A percentile compares a stretch with the other conserved stretches of the same genome.
Conservation (phyloP, 441 rosid species). For the Breynia disticha region DNA sequence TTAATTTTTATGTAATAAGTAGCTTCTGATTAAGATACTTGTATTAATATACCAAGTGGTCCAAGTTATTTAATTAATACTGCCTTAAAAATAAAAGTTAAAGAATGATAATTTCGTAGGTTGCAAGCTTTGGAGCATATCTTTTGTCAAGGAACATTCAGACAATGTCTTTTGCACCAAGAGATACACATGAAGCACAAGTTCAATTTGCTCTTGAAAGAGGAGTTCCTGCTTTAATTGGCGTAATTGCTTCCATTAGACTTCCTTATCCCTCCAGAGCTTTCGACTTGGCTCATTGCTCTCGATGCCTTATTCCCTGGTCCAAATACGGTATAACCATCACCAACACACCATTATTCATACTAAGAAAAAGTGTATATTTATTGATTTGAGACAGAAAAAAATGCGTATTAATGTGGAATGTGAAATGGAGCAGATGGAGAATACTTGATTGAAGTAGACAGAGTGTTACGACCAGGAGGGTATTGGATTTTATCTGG, state of each 20-base stretch:
- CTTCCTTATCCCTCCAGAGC: slow-evolving; percentile 81
- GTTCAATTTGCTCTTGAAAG: slow-evolving; percentile 93
- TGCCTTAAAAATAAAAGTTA: too few relatives aligned
- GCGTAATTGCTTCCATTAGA: slow-evolving; percentile 63
- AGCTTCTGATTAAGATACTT: too few relatives aligned
- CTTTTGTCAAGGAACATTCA: slow-evolving; percentile 59
- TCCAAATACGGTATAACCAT: slow-evolving; percentile 31
- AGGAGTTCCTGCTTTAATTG: slow-evolving; percentile 87
- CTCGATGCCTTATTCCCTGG: slow-evolving; percentile 96
- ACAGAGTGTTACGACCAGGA: slow-evolving; percentile 75
- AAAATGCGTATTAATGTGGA: not conserved
- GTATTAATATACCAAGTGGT: not conserved
- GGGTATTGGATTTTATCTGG: slow-evolving; percentile 91
- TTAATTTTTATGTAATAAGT: too few relatives aligned
- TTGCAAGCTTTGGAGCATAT: slow-evolving; percentile 91
- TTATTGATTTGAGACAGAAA: too few relatives aligned
- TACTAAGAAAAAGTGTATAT: not conserved
- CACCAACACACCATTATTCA: not conserved
- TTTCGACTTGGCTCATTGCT: slow-evolving; percentile 95
- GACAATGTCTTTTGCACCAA: slow-evolving; percentile 78
- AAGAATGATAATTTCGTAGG: slow-evolving; percentile 27
- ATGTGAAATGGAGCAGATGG: slow-evolving; percentile 38
- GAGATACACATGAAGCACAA: slow-evolving; percentile 88
- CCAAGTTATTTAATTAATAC: not conserved
- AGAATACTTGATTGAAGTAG: slow-evolving; percentile 67